Evolutionary conservation across 1,139 yeast genomes (phyloP).

Genomic region (Debaryomycetaceae sp.): DNA sequence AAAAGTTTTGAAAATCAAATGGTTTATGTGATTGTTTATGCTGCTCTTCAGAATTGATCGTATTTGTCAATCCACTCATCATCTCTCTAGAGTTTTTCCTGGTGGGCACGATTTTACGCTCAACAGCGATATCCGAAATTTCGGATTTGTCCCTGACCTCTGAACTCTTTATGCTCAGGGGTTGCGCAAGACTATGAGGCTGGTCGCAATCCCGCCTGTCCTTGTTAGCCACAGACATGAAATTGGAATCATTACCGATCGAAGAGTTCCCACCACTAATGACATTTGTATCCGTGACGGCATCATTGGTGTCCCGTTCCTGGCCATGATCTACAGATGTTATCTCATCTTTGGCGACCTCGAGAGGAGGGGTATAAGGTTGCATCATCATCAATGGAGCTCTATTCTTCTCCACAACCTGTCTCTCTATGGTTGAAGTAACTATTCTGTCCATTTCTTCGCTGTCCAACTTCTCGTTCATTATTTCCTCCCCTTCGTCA

Average conservation of each 20-base stretch:
- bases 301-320: not conserved
- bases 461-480: not conserved
- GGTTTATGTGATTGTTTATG: conserved; percentile 46
- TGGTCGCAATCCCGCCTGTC: not conserved
- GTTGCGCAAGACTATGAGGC: not conserved
- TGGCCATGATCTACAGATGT: not conserved
- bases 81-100: not conserved
- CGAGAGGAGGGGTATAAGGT: not conserved
- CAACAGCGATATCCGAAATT: not conserved
- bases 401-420: not conserved
- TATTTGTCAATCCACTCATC: conserved; percentile 1
- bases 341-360: not conserved
- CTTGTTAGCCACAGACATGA: not conserved
- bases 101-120: not conserved
- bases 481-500: not conserved
- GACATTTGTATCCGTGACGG: not conserved
- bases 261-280: not conserved
- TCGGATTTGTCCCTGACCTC: not conserved
- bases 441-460: conserved; percentile 4
- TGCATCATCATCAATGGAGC: not conserved
- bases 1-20: conserved; percentile 81
- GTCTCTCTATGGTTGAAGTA: conserved; percentile 1
- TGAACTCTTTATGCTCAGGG: not conserved
- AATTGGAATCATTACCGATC: not conserved
- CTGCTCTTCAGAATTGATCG: conserved; percentile 25